Evolutionary conservation across 805 yeast species (phyloP), one percentile per base, ranked within the genome.

Genomic region (Metschnikowia gelsemii): DNA sequence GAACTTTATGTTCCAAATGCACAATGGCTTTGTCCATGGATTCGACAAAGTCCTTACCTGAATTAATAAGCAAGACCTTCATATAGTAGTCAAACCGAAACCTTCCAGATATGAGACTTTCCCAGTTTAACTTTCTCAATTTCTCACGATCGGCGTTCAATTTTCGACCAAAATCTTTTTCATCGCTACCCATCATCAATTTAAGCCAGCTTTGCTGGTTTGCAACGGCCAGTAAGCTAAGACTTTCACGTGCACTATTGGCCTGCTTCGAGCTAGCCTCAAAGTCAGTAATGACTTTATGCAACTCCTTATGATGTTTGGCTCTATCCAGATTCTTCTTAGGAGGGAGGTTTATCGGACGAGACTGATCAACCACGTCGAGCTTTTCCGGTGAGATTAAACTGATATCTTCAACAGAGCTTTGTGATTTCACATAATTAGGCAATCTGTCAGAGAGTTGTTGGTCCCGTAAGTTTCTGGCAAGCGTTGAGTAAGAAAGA

Each of bases 321-420:
- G 64, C 57, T 30, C 72, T 72, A 53, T 83, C 90, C 9, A 55
- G 57, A 3, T 63, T 54, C 28, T 69, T 65, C 56, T 83, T 83
- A 5, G 88, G 88, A 5, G 90, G 90, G 32, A 82, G 58, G 76
- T 87, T 80, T 36, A 79, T 73, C 3, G 90, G 90, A 50, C 90
- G 70, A 1, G 87, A 75, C 32, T 78, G 79, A 38, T 82, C 73
- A 26, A 82, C 60, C 8, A 64, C 59, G 18, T 70, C 71, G 26
- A 80, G 56, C 51, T 83, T 83, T 52, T 82, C 84, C 1, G 70
- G 73, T 1, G 88, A 82, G 1, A 84, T 73, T 25, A 84, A 61
- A 14, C 40, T 44, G 36, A 52, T 20, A 25, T 52, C 54, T 12
- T 49, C 45, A 7, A 38, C 40, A 12, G 71, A 64, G 6, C 66